These are phyloP conservation scores for Botryotinia globosa DNA, from an alignment of 2,329 filamentous ascomycete species.

Conservation along the genomic window DNA sequence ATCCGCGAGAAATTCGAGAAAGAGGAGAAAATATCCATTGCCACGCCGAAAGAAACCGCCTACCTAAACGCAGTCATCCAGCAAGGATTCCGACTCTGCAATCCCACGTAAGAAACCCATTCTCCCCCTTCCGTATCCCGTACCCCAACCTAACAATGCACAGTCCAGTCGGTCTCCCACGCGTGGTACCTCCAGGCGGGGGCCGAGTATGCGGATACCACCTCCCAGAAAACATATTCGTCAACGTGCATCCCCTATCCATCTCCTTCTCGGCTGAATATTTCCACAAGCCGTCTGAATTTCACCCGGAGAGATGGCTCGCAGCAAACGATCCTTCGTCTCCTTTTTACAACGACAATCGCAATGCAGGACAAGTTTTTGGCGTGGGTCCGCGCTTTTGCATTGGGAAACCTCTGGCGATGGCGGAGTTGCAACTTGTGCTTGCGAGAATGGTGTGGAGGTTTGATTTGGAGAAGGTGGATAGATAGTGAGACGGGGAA, in stretches of 20 bases:
- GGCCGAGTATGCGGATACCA: background rate
- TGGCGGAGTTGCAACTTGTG: background rate
- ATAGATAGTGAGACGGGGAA: background rate
- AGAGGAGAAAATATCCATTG: background rate
- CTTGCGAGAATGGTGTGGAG: slow-evolving; percentile 1
- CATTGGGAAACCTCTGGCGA: background rate
- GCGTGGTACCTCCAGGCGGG: background rate
- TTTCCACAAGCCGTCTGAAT: background rate
- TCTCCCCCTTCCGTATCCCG: accelerated
- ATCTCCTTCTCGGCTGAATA: background rate
- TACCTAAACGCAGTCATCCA: slow-evolving; percentile 45
- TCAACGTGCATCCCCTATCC: background rate
- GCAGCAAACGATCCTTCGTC: background rate
- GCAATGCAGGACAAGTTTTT: background rate
- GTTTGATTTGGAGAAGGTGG: background rate
- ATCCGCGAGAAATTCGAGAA: background rate
- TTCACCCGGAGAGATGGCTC: background rate
- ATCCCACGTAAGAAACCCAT: background rate
- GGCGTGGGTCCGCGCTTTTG: background rate
- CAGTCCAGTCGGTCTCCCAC: background rate
- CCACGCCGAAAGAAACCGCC: slow-evolving; percentile 25
- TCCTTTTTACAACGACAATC: background rate
- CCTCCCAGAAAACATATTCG: background rate
- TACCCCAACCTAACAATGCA: background rate
- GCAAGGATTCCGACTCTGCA: slow-evolving; percentile 45